phyloP scores from a whole-genome alignment of 306 rosid species.

The Fragaria nilgerrensis region DNA sequence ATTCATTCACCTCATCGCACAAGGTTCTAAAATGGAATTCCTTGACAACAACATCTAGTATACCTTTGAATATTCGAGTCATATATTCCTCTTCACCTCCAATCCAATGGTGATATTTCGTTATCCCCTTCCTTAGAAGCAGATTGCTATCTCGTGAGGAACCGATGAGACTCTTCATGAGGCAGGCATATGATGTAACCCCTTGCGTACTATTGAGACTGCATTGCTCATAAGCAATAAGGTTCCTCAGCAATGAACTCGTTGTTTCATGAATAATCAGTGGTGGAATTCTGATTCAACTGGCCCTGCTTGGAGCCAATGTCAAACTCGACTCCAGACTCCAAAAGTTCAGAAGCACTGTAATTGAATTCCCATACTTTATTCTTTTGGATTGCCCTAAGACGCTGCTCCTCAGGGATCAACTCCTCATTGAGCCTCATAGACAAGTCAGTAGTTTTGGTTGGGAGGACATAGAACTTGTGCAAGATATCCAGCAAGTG shows the following conservation, averaged over 20 bases:
- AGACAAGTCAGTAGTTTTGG: background rate
- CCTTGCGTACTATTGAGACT: constrained; percentile 19
- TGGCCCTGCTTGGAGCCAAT: background rate
- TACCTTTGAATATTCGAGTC: constrained; percentile 4
- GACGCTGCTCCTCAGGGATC: background rate
- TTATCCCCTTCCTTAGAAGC: constrained; percentile 1
- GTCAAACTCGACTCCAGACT: constrained; percentile 18
- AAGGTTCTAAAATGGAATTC: constrained; percentile 9
- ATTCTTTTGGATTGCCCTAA: background rate
- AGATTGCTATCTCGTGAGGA: constrained; percentile 14
- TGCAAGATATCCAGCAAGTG: constrained; percentile 42
- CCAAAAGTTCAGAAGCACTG: constrained; percentile 26
- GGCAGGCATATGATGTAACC: constrained; percentile 37
- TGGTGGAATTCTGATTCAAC: constrained; percentile 1
- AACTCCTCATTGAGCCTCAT: background rate
- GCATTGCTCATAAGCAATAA: constrained; percentile 38
- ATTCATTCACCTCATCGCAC: constrained; percentile 5
- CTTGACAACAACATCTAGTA: constrained; percentile 30
- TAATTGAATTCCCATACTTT: background rate
- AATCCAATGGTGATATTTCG: background rate
- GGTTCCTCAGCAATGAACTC: constrained; percentile 31
- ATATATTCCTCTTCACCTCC: constrained; percentile 19
- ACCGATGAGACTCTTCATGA: constrained; percentile 32
- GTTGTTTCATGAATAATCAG: constrained; percentile 16
- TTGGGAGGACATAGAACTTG: background rate